These are phyloP conservation scores for Populus ilicifolia DNA, from an alignment of 345 rosid genomes.

Conservation along the genomic window DNA sequence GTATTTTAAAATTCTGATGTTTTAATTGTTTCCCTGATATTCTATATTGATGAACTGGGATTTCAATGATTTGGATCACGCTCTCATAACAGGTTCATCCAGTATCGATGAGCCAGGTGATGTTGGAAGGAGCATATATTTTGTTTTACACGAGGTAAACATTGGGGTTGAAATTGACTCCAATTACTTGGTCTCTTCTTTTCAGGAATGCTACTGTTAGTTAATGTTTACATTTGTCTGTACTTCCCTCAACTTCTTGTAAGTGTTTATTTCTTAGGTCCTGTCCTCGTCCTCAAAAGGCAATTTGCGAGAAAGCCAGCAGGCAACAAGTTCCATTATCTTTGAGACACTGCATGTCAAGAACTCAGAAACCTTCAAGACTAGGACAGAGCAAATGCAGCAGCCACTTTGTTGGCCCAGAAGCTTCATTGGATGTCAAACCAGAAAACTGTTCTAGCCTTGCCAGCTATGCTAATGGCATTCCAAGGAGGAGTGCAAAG, in stretches of 20 bases:
- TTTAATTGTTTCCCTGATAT: slow-evolving; percentile 2
- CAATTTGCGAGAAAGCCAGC: slow-evolving; percentile 29
- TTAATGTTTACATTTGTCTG: not conserved
- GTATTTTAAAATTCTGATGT: not conserved
- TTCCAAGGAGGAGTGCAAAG: slow-evolving; percentile 9
- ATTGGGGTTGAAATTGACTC: not conserved
- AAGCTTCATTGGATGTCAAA: slow-evolving; percentile 23
- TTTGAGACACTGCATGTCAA: slow-evolving; percentile 25
- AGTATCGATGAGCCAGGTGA: slow-evolving; percentile 74
- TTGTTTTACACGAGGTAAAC: slow-evolving; percentile 77
- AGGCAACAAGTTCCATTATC: slow-evolving; percentile 26
- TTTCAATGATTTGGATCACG: slow-evolving; percentile 1
- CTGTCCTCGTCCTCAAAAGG: slow-evolving; percentile 56
- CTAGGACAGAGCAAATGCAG: slow-evolving; percentile 40
- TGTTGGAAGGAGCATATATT: slow-evolving; percentile 92
- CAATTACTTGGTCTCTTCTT: not conserved
- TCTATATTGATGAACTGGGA: not conserved
- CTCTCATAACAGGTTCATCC: slow-evolving; percentile 51
- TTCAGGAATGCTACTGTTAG: not conserved
- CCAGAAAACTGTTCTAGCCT: slow-evolving; percentile 13
- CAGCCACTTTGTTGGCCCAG: slow-evolving; percentile 18
- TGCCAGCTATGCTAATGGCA: not conserved
- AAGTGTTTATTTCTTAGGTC: slow-evolving; percentile 41
- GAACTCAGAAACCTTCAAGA: slow-evolving; percentile 35
- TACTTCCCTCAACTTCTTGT: not conserved